These are phyloP conservation scores for Anisogramma anomala DNA, from an alignment of 2,329 filamentous ascomycete genomes.

Conservation along the genomic window DNA sequence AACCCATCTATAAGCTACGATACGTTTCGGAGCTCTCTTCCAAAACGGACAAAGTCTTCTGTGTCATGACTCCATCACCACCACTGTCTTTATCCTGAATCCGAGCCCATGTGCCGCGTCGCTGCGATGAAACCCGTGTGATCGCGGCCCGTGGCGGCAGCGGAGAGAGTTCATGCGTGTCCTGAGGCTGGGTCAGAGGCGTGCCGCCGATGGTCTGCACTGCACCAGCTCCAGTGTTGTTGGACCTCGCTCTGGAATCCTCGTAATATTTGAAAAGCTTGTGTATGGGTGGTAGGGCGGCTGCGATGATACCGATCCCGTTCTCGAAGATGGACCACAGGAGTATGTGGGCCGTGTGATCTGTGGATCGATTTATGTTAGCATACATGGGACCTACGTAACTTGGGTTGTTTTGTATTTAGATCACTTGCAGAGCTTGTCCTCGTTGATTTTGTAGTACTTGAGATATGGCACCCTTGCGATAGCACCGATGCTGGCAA, in stretches of 20 bases:
- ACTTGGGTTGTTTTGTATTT: background rate
- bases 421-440: slow-evolving; percentile 34
- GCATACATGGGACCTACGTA: background rate
- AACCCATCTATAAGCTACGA: too few species aligned
- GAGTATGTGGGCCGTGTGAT: slow-evolving; percentile 29
- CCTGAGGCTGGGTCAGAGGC: too few species aligned
- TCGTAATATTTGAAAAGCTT: slow-evolving; percentile 5
- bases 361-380: background rate
- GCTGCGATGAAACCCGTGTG: too few species aligned
- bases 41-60: too few species aligned
- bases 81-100: too few species aligned
- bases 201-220: too few species aligned
- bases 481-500: slow-evolving; percentile 21
- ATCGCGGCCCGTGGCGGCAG: too few species aligned
- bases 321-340: slow-evolving; percentile 32
- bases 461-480: slow-evolving; percentile 18
- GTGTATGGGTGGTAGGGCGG: slow-evolving; percentile 15
- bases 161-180: too few species aligned
- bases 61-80: too few species aligned
- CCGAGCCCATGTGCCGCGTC: too few species aligned
- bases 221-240: too few species aligned
- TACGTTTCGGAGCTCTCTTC: too few species aligned
- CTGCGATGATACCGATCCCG: slow-evolving; percentile 28
- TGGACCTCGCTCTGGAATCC: background rate
- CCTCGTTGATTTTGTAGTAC: slow-evolving; percentile 25